A percentile compares a stretch with the other conserved stretches of the same genome.
Conservation (phyloP, 1,284 basidiomycete genomes). For the Entoloma clypeatum region DNA sequence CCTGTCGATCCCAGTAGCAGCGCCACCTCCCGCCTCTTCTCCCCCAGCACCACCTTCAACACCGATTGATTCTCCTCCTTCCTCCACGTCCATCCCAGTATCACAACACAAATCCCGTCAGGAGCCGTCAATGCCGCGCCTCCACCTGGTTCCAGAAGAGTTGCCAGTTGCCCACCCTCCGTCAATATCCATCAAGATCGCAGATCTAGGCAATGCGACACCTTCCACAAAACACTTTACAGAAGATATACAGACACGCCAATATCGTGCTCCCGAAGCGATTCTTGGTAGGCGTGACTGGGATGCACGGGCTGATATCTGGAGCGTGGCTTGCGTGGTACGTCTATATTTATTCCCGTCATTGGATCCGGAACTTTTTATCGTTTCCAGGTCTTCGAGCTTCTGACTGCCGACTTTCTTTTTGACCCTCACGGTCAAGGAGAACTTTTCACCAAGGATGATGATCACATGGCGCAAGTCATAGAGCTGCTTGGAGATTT, state of each 20-base stretch:
- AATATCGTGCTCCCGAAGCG: conserved; percentile 89
- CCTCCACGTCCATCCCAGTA: conserved; percentile 15
- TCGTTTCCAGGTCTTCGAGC: conserved; percentile 59
- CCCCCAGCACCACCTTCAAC: conserved; percentile 30
- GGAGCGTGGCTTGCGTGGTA: conserved; percentile 83
- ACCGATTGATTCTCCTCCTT: conserved; percentile 25
- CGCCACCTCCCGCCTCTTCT: conserved; percentile 10
- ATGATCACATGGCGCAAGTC: conserved; percentile 93
- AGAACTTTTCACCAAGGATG: conserved; percentile 85
- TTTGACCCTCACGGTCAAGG: conserved; percentile 86
- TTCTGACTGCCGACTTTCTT: conserved; percentile 83
- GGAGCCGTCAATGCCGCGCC: conserved; percentile 9
- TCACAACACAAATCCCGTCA: conserved; percentile 9
- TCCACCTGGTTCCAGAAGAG: conserved; percentile 12
- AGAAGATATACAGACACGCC: conserved; percentile 92
- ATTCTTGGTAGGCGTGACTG: conserved; percentile 86
- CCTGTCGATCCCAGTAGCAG: conserved; percentile 4
- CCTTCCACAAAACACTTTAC: conserved; percentile 82
- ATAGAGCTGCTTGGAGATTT: conserved; percentile 84
- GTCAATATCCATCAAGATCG: conserved; percentile 85
- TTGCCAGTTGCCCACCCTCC: conserved; percentile 23
- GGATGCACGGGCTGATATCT: conserved; percentile 82
- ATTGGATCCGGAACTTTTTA: not conserved
- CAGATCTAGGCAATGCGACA: conserved; percentile 86
- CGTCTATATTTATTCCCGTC: conserved; percentile 23